Percentiles rank a stretch among this genome's conserved stretches.
Evolutionary conservation across 371 early-diverging fungal genomes (phyloP).

Genomic region (Mortierella sp.): DNA sequence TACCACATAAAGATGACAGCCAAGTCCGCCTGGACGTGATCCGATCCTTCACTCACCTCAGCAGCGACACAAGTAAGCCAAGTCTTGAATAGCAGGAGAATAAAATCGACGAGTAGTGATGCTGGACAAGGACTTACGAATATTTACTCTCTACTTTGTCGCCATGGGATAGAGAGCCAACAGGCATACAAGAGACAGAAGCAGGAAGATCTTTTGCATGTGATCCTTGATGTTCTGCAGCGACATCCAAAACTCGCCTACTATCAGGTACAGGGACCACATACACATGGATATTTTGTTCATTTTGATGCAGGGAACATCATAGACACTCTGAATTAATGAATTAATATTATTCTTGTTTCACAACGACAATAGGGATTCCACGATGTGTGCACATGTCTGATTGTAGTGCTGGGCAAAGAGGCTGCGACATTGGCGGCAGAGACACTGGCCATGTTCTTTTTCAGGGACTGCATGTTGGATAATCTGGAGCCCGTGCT

Average conservation of each 20-base stretch:
- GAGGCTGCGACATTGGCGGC: slow-evolving; percentile 63
- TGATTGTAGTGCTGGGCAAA: slow-evolving; percentile 70
- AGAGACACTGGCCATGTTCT: slow-evolving; percentile 70
- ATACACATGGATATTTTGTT: not conserved
- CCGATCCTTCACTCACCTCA: slow-evolving; percentile 64
- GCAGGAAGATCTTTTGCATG: slow-evolving; percentile 60
- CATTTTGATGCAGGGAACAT: not conserved
- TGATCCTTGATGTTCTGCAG: slow-evolving; percentile 67
- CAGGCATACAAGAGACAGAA: slow-evolving; percentile 56
- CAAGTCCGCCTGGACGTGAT: slow-evolving; percentile 67
- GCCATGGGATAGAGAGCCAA: slow-evolving; percentile 41
- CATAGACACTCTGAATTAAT: not conserved
- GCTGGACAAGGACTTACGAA: not conserved
- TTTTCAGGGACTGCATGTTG: slow-evolving; percentile 79
- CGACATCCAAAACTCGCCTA: slow-evolving; percentile 72
- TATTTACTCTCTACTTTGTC: not conserved
- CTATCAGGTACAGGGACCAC: slow-evolving; percentile 67
- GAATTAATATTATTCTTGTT: not conserved
- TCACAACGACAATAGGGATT: slow-evolving; percentile 64
- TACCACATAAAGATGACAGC: slow-evolving; percentile 62
- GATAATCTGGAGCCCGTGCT: slow-evolving; percentile 69
- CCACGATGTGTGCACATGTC: slow-evolving; percentile 78
- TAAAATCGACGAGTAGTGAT: not conserved
- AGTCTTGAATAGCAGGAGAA: not conserved
- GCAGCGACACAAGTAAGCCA: slow-evolving; percentile 41